These are phyloP conservation scores for Cercospora citrullina DNA, from an alignment of 2,329 filamentous ascomycete species.

Conservation along the genomic window DNA sequence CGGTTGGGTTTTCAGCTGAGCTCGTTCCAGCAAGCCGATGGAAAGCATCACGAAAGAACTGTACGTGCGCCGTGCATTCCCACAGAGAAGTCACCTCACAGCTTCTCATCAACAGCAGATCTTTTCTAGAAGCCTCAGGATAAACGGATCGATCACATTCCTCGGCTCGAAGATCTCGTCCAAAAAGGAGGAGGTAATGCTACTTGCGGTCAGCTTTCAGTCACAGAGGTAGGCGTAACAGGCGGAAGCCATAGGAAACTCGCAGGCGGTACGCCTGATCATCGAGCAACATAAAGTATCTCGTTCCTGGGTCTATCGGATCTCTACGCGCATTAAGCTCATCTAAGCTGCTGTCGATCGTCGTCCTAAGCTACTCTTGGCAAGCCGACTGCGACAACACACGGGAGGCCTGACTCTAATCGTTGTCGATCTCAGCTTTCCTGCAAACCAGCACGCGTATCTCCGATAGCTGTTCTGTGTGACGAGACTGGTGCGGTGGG, in stretches of 20 bases:
- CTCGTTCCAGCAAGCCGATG: neutral
- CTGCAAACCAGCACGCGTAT: neutral
- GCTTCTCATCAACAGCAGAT: neutral
- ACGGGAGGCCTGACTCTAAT: neutral
- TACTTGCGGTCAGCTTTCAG: neutral
- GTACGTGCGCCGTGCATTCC: neutral
- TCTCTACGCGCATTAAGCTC: neutral
- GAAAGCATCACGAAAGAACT: neutral
- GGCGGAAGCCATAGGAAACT: neutral
- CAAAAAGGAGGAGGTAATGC: neutral
- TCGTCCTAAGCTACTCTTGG: neutral
- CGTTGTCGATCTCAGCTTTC: neutral
- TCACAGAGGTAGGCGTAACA: neutral
- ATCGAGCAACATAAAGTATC: neutral
- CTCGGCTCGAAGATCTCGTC: neutral
- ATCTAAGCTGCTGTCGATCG: neutral
- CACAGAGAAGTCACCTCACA: neutral
- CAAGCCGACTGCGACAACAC: neutral
- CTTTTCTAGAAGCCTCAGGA: neutral
- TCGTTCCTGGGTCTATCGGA: neutral
- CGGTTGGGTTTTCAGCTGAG: neutral
- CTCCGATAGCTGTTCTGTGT: neutral
- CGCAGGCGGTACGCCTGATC: neutral
- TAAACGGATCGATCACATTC: neutral
- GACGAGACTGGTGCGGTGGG: neutral